Percentiles rank a stretch among this genome's conserved stretches.
phyloP scores from a whole-genome alignment of 768 basidiomycete genomes.

The Lactarius deliciosus region DNA sequence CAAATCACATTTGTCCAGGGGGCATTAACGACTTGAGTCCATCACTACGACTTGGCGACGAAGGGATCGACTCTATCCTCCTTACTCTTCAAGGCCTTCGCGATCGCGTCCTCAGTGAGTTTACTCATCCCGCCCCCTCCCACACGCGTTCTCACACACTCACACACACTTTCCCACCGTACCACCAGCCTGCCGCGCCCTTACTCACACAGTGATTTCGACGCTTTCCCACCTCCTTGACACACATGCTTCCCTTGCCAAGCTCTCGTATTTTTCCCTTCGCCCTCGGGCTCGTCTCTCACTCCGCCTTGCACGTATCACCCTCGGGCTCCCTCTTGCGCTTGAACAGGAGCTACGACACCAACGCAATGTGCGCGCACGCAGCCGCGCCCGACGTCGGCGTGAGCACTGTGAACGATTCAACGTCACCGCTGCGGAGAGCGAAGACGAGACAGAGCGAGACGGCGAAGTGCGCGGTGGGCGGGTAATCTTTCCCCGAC shows the following conservation, averaged over 20 bases:
- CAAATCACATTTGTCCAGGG: constrained; percentile 41
- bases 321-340: constrained; percentile 69
- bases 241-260: constrained; percentile 72
- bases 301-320: constrained; percentile 74
- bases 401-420: constrained; percentile 26
- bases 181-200: constrained; percentile 68
- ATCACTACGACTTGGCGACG: constrained; percentile 71
- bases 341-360: constrained; percentile 68
- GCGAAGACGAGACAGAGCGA: constrained; percentile 30
- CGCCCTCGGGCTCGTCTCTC: constrained; percentile 72
- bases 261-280: constrained; percentile 76
- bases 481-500: constrained; percentile 50
- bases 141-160: background rate
- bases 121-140: constrained; percentile 1
- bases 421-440: constrained; percentile 24
- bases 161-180: constrained; percentile 16
- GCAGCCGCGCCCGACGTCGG: constrained; percentile 30
- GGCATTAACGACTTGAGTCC: constrained; percentile 81
- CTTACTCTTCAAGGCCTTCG: constrained; percentile 67
- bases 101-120: constrained; percentile 70
- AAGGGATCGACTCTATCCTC: constrained; percentile 75
- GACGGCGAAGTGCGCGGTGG: constrained; percentile 30
- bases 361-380: constrained; percentile 35
- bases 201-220: constrained; percentile 68
- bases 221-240: constrained; percentile 80